Evolutionary conservation across 2,329 filamentous ascomycete species (phyloP), one percentile per base, ranked within the genome.

Genomic region (Cladosporium cucumerinum): DNA sequence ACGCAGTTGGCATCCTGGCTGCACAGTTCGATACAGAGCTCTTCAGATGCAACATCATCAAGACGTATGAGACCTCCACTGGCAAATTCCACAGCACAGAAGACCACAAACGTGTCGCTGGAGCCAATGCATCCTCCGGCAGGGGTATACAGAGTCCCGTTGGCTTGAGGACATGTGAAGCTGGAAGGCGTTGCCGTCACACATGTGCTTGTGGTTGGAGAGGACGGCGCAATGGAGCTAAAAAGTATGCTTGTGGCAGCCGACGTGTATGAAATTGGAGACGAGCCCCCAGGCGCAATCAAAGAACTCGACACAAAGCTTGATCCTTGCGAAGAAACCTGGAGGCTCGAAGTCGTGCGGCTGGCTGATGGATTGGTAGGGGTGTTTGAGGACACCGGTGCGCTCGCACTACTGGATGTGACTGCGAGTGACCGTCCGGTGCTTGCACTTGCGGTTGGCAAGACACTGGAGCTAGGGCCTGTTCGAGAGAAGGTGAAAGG

Each of bases 81-180:
- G 16, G 32, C n/a, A 21, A 61, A 32, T 7, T 65, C 63, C 10
- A 46, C 11, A 12, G 36, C 62, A 26, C 63, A 65, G 25, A 48
- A 39, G 12, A 65, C 28, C 14, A 49, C 36, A 32, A 59, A 65
- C 3, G 34, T 61, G 5, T 60, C 48, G 21, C n/a, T 43, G 21
- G 57, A 60, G 5, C 48, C 63, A 32, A 61, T 51, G n/a, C 63
- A 65, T 26, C 18, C 36, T n/a, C 63, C 63, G 23, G 57, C 48
- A 39, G 63, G 63, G n/a, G 63, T 65, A 36, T 65, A 65, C 14
- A 61, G 26, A 5, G 63, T 65, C n/a, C 63, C 63, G 18, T 65
- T 65, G 3, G 63, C 36, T 7, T 58, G 48, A 34, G 63, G 63
- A 28, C 63, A 65, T 4, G 51, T 51, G 8, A 61, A n/a, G 16